Base-by-base conservation (phyloP, 2,329 filamentous ascomycete species). In the Ascochyta viciae-villosae region DNA sequence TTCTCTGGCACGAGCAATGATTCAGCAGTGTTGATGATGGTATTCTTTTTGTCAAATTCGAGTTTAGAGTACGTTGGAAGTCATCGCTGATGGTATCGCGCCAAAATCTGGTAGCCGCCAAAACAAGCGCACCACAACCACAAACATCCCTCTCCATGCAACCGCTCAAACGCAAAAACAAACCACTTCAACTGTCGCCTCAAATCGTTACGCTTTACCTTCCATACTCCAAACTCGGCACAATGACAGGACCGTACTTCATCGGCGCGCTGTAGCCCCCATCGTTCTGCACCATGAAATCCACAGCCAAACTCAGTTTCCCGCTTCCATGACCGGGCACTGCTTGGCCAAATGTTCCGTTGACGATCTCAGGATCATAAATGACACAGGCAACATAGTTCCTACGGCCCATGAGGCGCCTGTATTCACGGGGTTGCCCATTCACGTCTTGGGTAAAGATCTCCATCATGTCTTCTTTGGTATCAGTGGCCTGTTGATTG, bases 391-490 rank as follows among this genome's bases (percentile, higher is more conserved):
- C 92, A 12, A 94, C 88, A 71, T 98, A 99, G 73, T 97, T 98
- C 55, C 95, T 83, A 38, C 94, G 83, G 0, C 89, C 92, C 92
- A 99, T 99, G 47, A 99, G 84, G 71, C 94, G 90, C 79, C 93
- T 93, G 71, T 93, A 83, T 75, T 97, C 94, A 42, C 93, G 84
- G 0, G 87, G 82, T 33, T 86, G 82, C n/a, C 95, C 94, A 50
- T 89, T 91, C 15, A 95, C 92, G 67, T 99, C 95, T 7, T 89
- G 91, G 69, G 95, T 92, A 84, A 99, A 99, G 64, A 99, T 96
- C 80, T 99, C 95, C 90, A 99, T 96, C 95, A 99, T 99, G 78
- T 99, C 95, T 76, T 99, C 95, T 77, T 99, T 98, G 42, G 95
- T 99, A 74, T 99, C 95, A 1, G 88, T 89, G 1, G 89, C 88